These are phyloP conservation scores for Verticillium nonalfalfae DNA, from an alignment of 2,329 filamentous ascomycete species.

Conservation along the genomic window DNA sequence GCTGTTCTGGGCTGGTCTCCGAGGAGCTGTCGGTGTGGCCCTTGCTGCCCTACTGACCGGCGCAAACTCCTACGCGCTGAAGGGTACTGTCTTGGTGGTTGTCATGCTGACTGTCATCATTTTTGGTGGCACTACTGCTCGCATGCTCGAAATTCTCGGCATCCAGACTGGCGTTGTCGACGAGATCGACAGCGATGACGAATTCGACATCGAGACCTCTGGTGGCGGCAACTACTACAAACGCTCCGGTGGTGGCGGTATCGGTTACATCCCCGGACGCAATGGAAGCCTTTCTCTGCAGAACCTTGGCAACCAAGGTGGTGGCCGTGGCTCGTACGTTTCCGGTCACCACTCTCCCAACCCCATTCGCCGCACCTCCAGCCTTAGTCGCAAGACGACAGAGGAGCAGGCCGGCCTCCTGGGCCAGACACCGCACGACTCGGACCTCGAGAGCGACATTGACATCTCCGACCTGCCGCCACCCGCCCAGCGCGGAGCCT, in stretches of 20 bases:
- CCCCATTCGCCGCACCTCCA: conserved; percentile 33
- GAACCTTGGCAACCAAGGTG: conserved; percentile 46
- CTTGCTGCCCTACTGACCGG: conserved; percentile 83
- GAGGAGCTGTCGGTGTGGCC: conserved; percentile 92
- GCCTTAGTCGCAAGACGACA: conserved; percentile 47
- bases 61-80: conserved; percentile 72
- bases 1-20: conserved; percentile 98
- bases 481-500: conserved; percentile 39
- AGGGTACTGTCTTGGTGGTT: conserved; percentile 93
- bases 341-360: conserved; percentile 48
- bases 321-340: conserved; percentile 38
- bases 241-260: conserved; percentile 60
- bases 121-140: conserved; percentile 92
- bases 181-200: conserved; percentile 94
- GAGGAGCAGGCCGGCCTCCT: conserved; percentile 52
- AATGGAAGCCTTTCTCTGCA: conserved; percentile 55
- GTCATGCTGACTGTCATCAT: conserved; percentile 98
- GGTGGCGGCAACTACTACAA: conserved; percentile 72
- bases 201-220: conserved; percentile 89
- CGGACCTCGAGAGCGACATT: conserved; percentile 57
- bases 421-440: conserved; percentile 40
- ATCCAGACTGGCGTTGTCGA: conserved; percentile 95
- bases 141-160: conserved; percentile 96
- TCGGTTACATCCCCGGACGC: conserved; percentile 69
- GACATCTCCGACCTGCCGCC: conserved; percentile 62